These are phyloP conservation scores for Saccharomyces paradoxus DNA, from an alignment of 805 yeast species.

Conservation along the genomic window DNA sequence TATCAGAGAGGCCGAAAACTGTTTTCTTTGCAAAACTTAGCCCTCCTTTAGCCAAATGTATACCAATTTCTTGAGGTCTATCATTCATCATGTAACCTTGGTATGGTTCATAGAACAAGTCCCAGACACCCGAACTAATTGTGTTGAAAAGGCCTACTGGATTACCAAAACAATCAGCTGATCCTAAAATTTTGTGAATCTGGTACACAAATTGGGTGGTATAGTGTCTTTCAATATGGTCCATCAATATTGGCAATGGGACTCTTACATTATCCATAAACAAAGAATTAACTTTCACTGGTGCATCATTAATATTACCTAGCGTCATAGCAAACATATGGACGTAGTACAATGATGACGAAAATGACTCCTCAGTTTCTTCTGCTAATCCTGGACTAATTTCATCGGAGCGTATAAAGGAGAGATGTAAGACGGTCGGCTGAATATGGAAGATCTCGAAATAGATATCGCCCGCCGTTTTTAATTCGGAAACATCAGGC, in stretches of 20 bases:
- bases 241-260: constrained; percentile 64
- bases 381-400: constrained; percentile 58
- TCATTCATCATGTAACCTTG: constrained; percentile 92
- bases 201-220: constrained; percentile 89
- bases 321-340: constrained; percentile 92
- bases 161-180: constrained; percentile 93
- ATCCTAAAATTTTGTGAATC: constrained; percentile 84
- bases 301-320: constrained; percentile 96
- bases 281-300: constrained; percentile 79
- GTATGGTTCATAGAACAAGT: constrained; percentile 93
- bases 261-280: constrained; percentile 84
- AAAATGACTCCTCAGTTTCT: constrained; percentile 1
- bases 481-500: constrained; percentile 58
- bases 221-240: constrained; percentile 74
- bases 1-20: constrained; percentile 89
- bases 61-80: constrained; percentile 91
- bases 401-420: constrained; percentile 84
- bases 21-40: constrained; percentile 88
- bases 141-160: constrained; percentile 96
- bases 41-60: constrained; percentile 94
- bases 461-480: constrained; percentile 65
- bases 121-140: constrained; percentile 89
- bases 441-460: constrained; percentile 90
- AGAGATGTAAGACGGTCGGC: constrained; percentile 79
- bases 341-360: constrained; percentile 59